Evolutionary conservation across 2,329 filamentous ascomycete species (phyloP).

Genomic region (Xylogone sp.): DNA sequence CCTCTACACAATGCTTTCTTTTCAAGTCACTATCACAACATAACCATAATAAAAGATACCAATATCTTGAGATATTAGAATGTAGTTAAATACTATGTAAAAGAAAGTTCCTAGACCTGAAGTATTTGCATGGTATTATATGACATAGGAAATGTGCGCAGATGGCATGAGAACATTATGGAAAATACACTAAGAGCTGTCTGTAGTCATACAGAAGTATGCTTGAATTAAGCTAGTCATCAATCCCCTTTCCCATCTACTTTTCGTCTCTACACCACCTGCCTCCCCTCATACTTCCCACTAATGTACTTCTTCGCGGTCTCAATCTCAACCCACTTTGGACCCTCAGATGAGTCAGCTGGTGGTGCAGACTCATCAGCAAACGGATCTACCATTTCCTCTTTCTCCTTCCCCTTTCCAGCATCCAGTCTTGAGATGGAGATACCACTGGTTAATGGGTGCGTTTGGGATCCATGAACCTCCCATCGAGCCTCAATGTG

Average conservation of each 20-base stretch:
- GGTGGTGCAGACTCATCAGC: constrained; percentile 49
- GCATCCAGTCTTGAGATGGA: constrained; percentile 55
- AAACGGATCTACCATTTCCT: constrained; percentile 56
- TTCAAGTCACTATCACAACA: too few relatives aligned
- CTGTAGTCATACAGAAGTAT: neutral
- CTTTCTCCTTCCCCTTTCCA: constrained; percentile 45
- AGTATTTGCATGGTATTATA: neutral
- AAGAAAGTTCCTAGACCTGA: too few relatives aligned
- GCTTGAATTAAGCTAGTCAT: neutral
- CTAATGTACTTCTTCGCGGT: constrained; percentile 64
- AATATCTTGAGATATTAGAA: too few relatives aligned
- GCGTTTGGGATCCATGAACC: constrained; percentile 35
- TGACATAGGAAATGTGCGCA: neutral
- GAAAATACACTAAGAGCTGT: neutral
- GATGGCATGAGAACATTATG: neutral
- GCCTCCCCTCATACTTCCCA: constrained; percentile 67
- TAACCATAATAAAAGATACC: too few relatives aligned
- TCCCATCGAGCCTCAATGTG: constrained; percentile 85
- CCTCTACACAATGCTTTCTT: too few relatives aligned
- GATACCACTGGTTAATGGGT: constrained; percentile 56
- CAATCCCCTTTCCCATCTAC: neutral
- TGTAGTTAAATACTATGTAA: too few relatives aligned
- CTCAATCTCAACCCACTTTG: constrained; percentile 63
- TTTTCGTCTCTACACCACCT: constrained; percentile 1
- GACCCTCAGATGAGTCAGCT: constrained; percentile 17